phyloP scores from a whole-genome alignment of 1,139 yeast genomes.

The Pichia sp. region DNA sequence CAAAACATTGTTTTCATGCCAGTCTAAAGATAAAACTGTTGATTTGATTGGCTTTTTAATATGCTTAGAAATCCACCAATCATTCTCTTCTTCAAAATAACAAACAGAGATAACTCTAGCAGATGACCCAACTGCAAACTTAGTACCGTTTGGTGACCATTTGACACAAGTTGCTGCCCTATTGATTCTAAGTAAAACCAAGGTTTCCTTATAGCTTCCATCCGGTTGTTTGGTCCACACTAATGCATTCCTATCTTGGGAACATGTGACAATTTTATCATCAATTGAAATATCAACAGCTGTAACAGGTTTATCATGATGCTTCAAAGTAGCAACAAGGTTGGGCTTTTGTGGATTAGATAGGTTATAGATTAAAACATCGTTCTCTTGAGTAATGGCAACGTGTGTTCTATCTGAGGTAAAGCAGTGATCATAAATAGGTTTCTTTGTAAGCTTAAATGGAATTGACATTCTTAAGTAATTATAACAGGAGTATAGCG shows the following conservation, averaged over 20 bases:
- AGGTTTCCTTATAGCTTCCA: conserved; percentile 67
- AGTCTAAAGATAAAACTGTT: conserved; percentile 73
- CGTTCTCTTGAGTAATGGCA: conserved; percentile 75
- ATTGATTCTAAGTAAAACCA: conserved; percentile 84
- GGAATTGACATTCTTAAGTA: conserved; percentile 23
- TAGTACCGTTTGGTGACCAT: conserved; percentile 90
- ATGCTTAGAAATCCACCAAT: conserved; percentile 99
- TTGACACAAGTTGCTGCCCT: conserved; percentile 90
- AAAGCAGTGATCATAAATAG: conserved; percentile 88
- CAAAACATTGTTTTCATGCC: conserved; percentile 93
- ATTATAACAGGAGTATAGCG: conserved; percentile 26
- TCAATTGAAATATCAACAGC: conserved; percentile 87
- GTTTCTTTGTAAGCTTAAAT: conserved; percentile 70
- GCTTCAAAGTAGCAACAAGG: conserved; percentile 57
- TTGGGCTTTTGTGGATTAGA: conserved; percentile 36
- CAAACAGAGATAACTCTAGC: conserved; percentile 93
- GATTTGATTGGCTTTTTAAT: conserved; percentile 89
- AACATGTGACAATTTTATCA: conserved; percentile 91
- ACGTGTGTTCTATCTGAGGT: conserved; percentile 58
- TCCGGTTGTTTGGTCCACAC: conserved; percentile 81
- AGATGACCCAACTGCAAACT: conserved; percentile 96
- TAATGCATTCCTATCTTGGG: conserved; percentile 95
- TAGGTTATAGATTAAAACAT: conserved; percentile 66
- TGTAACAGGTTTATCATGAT: conserved; percentile 92
- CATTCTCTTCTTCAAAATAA: conserved; percentile 91